phyloP scores from a whole-genome alignment of 2,329 filamentous ascomycete species.

The Colletotrichum trifolii region DNA sequence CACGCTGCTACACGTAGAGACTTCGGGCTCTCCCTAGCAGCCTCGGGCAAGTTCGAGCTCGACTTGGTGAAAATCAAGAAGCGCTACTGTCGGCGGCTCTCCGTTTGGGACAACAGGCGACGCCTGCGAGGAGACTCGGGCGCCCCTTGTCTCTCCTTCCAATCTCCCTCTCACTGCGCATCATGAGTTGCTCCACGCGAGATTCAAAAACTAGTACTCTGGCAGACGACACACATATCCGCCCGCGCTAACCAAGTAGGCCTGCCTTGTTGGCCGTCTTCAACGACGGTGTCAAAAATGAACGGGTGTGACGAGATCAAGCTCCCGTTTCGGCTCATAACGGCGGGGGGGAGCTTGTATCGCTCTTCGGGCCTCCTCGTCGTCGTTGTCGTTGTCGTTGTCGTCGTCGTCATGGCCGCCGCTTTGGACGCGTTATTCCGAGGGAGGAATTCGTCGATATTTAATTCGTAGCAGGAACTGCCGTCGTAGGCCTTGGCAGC shows the following conservation, averaged over 20 bases:
- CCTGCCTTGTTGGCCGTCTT: slow-evolving; percentile 5
- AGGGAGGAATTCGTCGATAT: background rate
- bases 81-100: slow-evolving; percentile 6
- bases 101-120: slow-evolving; percentile 5
- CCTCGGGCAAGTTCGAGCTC: background rate
- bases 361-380: slow-evolving; percentile 25
- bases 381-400: too few relatives aligned
- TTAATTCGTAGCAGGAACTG: slow-evolving; percentile 11
- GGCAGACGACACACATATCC: too few relatives aligned
- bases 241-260: too few relatives aligned
- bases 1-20: background rate
- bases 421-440: background rate
- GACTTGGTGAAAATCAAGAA: slow-evolving; percentile 15
- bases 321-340: slow-evolving; percentile 21
- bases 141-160: too few relatives aligned
- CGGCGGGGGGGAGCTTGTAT: slow-evolving; percentile 10
- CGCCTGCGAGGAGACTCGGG: background rate
- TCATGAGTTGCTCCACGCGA: too few relatives aligned
- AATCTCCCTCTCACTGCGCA: too few relatives aligned
- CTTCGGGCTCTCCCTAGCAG: background rate
- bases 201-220: too few relatives aligned
- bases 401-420: background rate
- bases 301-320: slow-evolving; percentile 6
- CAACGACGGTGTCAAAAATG: slow-evolving; percentile 15
- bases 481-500: background rate